These are phyloP conservation scores for Torulaspora maleeae DNA, from an alignment of 805 yeast genomes.

Conservation along the genomic window DNA sequence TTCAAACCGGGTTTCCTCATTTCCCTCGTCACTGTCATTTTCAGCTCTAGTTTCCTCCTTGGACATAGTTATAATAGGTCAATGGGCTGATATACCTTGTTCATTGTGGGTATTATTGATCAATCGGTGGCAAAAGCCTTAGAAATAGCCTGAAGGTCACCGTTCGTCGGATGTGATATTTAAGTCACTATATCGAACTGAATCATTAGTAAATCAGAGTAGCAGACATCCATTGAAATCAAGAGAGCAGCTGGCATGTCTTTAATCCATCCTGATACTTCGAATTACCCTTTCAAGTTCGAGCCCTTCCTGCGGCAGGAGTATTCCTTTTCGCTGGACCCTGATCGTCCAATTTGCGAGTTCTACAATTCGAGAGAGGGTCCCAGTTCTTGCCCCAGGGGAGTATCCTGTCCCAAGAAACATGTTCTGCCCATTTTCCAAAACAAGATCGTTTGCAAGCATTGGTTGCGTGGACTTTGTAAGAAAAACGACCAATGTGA, in stretches of 20 bases:
- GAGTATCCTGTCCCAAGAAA: slow-evolving; percentile 79
- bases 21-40: slow-evolving; percentile 12
- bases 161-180: neutral
- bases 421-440: slow-evolving; percentile 65
- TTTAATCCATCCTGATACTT: slow-evolving; percentile 39
- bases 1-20: slow-evolving; percentile 22
- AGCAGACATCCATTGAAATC: too few relatives aligned
- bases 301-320: slow-evolving; percentile 80
- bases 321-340: slow-evolving; percentile 76
- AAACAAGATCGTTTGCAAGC: slow-evolving; percentile 90
- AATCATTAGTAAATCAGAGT: neutral
- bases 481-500: slow-evolving; percentile 96
- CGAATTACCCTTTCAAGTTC: slow-evolving; percentile 52
- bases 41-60: neutral
- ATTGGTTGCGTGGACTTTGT: slow-evolving; percentile 96
- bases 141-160: neutral
- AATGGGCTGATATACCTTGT: neutral
- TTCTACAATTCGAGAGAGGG: slow-evolving; percentile 54
- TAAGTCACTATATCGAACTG: neutral
- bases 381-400: slow-evolving; percentile 65
- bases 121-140: slow-evolving; percentile 1
- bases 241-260: slow-evolving; percentile 27
- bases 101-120: neutral
- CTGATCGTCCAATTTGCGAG: slow-evolving; percentile 85
- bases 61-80: slow-evolving; percentile 1